Percentiles rank a stretch among this genome's conserved stretches.
Evolutionary conservation across 495 filamentous ascomycete species (phyloP).

Genomic region (Aspergillus kassunensis): DNA sequence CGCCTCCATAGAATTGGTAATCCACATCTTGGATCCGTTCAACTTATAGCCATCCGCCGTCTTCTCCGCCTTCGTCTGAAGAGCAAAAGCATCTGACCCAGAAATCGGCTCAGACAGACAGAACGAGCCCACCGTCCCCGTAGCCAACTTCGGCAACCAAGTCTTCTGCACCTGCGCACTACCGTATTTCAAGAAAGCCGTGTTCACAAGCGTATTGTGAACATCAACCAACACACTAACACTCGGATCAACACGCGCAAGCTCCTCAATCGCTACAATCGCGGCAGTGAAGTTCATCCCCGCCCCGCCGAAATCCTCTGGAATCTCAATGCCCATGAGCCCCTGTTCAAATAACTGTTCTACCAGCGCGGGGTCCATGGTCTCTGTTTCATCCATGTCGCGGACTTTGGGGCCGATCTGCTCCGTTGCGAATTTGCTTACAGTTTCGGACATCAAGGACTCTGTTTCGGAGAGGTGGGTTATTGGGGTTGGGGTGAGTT

Average conservation of each 20-base stretch:
- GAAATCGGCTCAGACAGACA: slow-evolving; percentile 92
- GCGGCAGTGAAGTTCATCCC: slow-evolving; percentile 98
- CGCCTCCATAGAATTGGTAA: slow-evolving; percentile 92
- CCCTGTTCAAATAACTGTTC: slow-evolving; percentile 97
- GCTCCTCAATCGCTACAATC: slow-evolving; percentile 94
- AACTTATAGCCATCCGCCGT: slow-evolving; percentile 78
- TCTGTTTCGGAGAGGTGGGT: slow-evolving; percentile 90
- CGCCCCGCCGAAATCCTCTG: slow-evolving; percentile 92
- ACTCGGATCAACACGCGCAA: slow-evolving; percentile 89
- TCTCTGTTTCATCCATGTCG: slow-evolving; percentile 96
- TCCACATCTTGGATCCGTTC: slow-evolving; percentile 98
- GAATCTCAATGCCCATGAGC: slow-evolving; percentile 95
- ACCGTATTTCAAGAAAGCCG: slow-evolving; percentile 82
- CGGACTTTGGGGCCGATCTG: slow-evolving; percentile 87
- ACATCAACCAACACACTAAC: slow-evolving; percentile 92
- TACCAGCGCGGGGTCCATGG: slow-evolving; percentile 83
- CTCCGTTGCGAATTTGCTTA: slow-evolving; percentile 86
- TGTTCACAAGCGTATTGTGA: slow-evolving; percentile 98
- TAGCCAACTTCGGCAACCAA: slow-evolving; percentile 84
- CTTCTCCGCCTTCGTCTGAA: slow-evolving; percentile 79
- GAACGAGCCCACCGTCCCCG: slow-evolving; percentile 90
- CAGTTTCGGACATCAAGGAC: slow-evolving; percentile 78
- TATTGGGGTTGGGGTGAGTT: slow-evolving; percentile 85
- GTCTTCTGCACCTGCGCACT: slow-evolving; percentile 69
- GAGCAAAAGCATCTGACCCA: slow-evolving; percentile 92